phyloP scores from a whole-genome alignment of 257 asterid species.

The Nemophila menziesii region DNA sequence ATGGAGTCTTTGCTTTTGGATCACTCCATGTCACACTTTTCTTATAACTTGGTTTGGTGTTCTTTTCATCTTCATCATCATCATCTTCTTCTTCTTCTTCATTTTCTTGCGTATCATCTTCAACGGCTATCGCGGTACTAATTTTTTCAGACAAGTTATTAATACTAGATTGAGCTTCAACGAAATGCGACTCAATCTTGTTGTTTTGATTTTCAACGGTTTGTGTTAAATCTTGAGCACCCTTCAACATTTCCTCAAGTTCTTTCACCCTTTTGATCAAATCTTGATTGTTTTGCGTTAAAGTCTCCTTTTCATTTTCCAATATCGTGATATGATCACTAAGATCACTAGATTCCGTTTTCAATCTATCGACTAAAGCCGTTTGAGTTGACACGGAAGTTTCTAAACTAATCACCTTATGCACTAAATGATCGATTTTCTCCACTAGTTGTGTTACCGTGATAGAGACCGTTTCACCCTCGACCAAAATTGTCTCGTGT shows the following conservation, averaged over 20 bases:
- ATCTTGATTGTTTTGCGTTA: slow-evolving; percentile 18
- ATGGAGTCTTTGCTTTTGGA: slow-evolving; percentile 5
- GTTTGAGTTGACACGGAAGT: slow-evolving; percentile 69
- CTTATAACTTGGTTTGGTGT: slow-evolving; percentile 3
- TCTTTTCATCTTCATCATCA: slow-evolving; percentile 10
- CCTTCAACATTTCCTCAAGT: slow-evolving; percentile 49
- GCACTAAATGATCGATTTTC: slow-evolving; percentile 73
- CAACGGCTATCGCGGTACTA: slow-evolving; percentile 15
- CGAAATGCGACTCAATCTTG: slow-evolving; percentile 39
- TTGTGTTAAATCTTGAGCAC: slow-evolving; percentile 38
- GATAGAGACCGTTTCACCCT: slow-evolving; percentile 23
- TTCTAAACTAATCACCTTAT: slow-evolving; percentile 62
- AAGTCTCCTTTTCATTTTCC: slow-evolving; percentile 40
- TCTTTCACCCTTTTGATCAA: slow-evolving; percentile 38
- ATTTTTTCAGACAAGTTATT: slow-evolving; percentile 47
- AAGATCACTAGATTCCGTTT: slow-evolving; percentile 54
- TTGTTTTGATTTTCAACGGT: slow-evolving; percentile 44
- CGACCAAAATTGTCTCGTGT: slow-evolving; percentile 10
- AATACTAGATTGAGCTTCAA: slow-evolving; percentile 47
- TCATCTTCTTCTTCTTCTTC: slow-evolving; percentile 7
- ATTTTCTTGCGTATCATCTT: not conserved
- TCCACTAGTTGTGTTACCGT: slow-evolving; percentile 69
- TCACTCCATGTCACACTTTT: slow-evolving; percentile 22
- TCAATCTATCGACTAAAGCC: slow-evolving; percentile 49
- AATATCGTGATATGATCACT: slow-evolving; percentile 38